Conservation (phyloP, 495 filamentous ascomycete species). For the Wilcoxina mikolae region DNA sequence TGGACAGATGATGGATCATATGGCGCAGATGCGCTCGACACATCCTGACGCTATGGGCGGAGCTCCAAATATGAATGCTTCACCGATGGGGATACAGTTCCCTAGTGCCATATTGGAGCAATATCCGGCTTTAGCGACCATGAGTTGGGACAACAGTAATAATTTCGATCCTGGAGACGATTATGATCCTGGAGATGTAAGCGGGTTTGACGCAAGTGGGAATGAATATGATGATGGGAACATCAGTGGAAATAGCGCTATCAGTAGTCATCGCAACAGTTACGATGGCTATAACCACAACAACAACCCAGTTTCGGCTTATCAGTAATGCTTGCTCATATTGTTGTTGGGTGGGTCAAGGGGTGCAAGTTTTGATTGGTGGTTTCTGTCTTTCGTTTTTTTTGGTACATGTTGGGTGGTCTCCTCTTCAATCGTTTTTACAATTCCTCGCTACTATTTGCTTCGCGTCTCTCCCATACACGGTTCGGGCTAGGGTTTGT, state of each 20-base stretch:
- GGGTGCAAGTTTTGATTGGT: not conserved
- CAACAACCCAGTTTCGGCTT: not conserved
- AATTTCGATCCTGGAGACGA: conserved; percentile 37
- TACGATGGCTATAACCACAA: conserved; percentile 26
- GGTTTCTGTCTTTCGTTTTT: conserved; percentile 1
- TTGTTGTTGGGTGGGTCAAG: not conserved
- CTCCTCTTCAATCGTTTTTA: not conserved
- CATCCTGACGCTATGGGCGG: conserved; percentile 9
- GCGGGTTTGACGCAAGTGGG: conserved; percentile 81
- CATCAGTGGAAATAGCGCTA: conserved; percentile 19
- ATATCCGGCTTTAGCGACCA: conserved; percentile 72
- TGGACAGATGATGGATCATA: conserved; percentile 5
- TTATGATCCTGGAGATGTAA: conserved; percentile 49
- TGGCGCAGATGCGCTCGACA: not conserved
- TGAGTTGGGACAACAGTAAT: conserved; percentile 54
- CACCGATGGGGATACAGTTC: conserved; percentile 47
- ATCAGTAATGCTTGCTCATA: not conserved
- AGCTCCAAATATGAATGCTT: too few relatives aligned
- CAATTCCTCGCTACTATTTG: not conserved
- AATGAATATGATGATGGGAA: conserved; percentile 33
- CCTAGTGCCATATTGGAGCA: conserved; percentile 79
- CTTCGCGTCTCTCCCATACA: not conserved
- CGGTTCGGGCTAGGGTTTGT: not conserved
- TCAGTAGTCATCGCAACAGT: conserved; percentile 24
- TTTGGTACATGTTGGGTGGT: not conserved